A percentile compares a stretch with the other conserved stretches of the same genome.
Conservation (phyloP, 495 filamentous ascomycete species). For the Sphaerosporella brunnea region DNA sequence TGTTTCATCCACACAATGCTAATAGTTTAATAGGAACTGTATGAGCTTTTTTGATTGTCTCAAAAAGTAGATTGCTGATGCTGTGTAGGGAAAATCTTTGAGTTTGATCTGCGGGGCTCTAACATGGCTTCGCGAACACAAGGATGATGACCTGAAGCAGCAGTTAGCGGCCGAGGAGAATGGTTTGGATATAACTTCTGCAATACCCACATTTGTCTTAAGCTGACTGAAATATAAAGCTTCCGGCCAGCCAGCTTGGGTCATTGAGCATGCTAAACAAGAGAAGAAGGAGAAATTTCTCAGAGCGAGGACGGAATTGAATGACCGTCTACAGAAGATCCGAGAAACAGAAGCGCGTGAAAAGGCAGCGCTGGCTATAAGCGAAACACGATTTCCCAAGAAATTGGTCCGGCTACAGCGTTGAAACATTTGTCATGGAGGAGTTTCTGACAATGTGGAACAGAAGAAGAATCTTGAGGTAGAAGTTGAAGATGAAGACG, state of each 20-base stretch:
- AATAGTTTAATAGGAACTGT: too few relatives aligned
- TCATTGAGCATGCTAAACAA: constrained; percentile 53
- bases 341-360: constrained; percentile 48
- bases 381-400: constrained; percentile 16
- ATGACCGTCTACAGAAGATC: constrained; percentile 48
- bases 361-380: constrained; percentile 32
- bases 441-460: neutral
- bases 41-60: too few relatives aligned
- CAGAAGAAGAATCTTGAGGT: constrained; percentile 26
- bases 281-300: constrained; percentile 50
- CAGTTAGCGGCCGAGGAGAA: constrained; percentile 24
- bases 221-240: too few relatives aligned
- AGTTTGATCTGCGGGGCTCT: constrained; percentile 85
- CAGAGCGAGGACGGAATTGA: constrained; percentile 49
- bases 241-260: constrained; percentile 74
- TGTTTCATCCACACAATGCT: neutral
- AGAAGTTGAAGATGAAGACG: constrained; percentile 31
- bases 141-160: constrained; percentile 47
- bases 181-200: too few relatives aligned
- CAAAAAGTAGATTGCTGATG: too few relatives aligned
- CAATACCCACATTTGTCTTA: too few relatives aligned
- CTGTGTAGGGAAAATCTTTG: constrained; percentile 70
- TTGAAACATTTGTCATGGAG: too few relatives aligned
- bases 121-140: constrained; percentile 83
- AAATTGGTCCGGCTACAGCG: constrained; percentile 9